phyloP scores from a whole-genome alignment of 352 stramenopile species.

The Elongisporangium prolatum region DNA sequence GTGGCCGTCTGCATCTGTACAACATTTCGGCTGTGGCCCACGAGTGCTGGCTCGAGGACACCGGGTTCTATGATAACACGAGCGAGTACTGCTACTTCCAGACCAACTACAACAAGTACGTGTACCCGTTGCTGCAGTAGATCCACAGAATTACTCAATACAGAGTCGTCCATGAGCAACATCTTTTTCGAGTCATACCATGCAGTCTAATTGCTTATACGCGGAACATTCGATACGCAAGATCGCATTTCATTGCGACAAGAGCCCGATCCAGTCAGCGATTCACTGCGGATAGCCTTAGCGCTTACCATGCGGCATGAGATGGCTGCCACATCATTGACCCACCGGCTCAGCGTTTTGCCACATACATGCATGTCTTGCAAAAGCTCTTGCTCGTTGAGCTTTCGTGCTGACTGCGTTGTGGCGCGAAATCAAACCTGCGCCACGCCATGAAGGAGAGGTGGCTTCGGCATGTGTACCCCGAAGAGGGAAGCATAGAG shows the following conservation, averaged over 20 bases:
- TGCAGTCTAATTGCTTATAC: too few species aligned
- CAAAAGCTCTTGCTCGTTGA: not conserved
- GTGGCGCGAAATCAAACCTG: not conserved
- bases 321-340: not conserved
- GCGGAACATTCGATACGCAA: not conserved
- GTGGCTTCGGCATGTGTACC: not conserved
- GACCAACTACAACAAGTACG: constrained; percentile 5
- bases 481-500: not conserved
- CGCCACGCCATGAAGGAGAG: too few species aligned
- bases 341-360: too few species aligned
- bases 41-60: constrained; percentile 7
- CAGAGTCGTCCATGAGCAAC: not conserved
- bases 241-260: not conserved
- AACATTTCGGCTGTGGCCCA: constrained; percentile 7
- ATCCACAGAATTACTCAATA: not conserved
- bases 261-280: not conserved
- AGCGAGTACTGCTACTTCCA: constrained; percentile 3
- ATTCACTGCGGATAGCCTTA: too few species aligned
- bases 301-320: too few species aligned
- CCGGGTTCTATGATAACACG: constrained; percentile 1
- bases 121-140: constrained; percentile 6
- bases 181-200: not conserved
- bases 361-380: too few species aligned
- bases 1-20: constrained; percentile 7
- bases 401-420: not conserved